Conservation (phyloP, 176 grass and related monocot genomes). For the Poa pratensis region DNA sequence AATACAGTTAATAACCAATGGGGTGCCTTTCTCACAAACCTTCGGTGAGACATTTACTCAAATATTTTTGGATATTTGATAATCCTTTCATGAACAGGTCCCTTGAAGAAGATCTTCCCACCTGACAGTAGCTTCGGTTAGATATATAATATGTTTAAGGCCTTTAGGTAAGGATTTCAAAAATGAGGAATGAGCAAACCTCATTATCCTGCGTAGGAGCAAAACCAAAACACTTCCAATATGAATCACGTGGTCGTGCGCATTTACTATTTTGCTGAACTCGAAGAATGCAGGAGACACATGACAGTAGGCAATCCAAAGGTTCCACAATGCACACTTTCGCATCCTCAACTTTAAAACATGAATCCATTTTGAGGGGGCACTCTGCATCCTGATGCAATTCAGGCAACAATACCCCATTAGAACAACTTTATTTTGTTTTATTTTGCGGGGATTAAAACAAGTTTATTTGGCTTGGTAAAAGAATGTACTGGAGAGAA, state of each 20-base stretch:
- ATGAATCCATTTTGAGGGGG: constrained; percentile 71
- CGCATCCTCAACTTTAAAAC: constrained; percentile 66
- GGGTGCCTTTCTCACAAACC: constrained; percentile 55
- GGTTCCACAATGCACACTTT: constrained; percentile 78
- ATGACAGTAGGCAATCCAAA: constrained; percentile 71
- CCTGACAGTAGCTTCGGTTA: constrained; percentile 50
- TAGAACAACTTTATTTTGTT: constrained; percentile 27
- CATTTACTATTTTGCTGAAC: constrained; percentile 57
- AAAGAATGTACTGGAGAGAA: constrained; percentile 35
- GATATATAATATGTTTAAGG: constrained; percentile 34
- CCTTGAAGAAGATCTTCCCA: constrained; percentile 60
- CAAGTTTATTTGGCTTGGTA: constrained; percentile 27
- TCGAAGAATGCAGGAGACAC: constrained; percentile 65
- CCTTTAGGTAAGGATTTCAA: constrained; percentile 27
- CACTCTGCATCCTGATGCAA: constrained; percentile 63
- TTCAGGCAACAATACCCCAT: constrained; percentile 32
- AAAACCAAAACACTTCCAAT: constrained; percentile 83
- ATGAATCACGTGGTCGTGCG: constrained; percentile 48
- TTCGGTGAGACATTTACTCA: constrained; percentile 59
- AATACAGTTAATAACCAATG: constrained; percentile 21
- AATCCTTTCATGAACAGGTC: constrained; percentile 78
- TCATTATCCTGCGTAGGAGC: constrained; percentile 81
- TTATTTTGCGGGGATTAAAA: constrained; percentile 15
- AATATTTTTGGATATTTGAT: constrained; percentile 62
- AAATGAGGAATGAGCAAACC: constrained; percentile 53